A percentile compares a stretch with the other conserved stretches of the same genome.
These are phyloP conservation scores for Bruguiera hainesii DNA, from an alignment of 441 rosid species.

Conservation along the genomic window DNA sequence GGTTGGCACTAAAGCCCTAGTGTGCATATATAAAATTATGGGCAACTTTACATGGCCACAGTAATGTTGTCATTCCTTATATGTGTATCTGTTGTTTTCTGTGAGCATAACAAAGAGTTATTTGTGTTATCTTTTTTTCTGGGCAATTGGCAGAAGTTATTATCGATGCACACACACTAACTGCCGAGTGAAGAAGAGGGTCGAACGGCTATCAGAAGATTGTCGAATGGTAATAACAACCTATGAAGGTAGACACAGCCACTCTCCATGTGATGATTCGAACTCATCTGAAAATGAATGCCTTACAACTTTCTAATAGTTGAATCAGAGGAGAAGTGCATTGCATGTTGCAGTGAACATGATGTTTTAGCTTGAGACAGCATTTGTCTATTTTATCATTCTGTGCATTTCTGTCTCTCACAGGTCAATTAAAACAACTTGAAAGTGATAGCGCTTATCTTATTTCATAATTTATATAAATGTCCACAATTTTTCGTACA, in stretches of 20 bases:
- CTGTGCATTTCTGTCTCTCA: neutral
- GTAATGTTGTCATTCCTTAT: no score
- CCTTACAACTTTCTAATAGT: constrained; percentile 52
- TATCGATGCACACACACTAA: constrained; percentile 84
- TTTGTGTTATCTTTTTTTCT: neutral
- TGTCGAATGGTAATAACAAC: constrained; percentile 98
- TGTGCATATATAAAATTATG: no score
- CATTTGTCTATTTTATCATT: constrained; percentile 6
- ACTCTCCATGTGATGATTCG: constrained; percentile 81
- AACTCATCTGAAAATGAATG: constrained; percentile 80
- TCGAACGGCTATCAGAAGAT: constrained; percentile 87
- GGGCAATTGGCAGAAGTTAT: constrained; percentile 57
- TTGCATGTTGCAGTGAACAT: neutral
- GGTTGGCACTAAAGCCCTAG: no score
- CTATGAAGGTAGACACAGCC: constrained; percentile 95
- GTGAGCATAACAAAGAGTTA: no score
- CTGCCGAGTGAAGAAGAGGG: constrained; percentile 94
- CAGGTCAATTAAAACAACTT: neutral
- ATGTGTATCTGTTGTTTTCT: neutral
- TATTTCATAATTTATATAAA: neutral
- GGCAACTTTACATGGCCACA: no score
- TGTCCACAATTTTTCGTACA: neutral
- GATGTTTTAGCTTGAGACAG: constrained; percentile 10
- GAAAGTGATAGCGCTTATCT: neutral
- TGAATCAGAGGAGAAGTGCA: neutral